phyloP scores from a whole-genome alignment of 106 monocot species.

The Dendrobium catenatum region DNA sequence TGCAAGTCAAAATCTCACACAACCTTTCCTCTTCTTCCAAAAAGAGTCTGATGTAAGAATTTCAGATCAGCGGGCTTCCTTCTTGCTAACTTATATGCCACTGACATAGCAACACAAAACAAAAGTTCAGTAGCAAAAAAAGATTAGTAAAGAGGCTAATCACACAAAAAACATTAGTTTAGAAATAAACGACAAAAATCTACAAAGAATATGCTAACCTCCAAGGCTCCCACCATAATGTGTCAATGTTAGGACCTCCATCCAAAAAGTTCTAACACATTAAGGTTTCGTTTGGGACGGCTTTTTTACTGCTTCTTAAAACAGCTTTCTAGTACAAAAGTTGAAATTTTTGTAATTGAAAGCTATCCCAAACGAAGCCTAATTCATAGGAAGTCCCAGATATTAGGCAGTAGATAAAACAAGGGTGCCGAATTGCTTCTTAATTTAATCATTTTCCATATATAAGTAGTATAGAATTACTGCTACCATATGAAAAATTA shows the following conservation, averaged over 20 bases:
- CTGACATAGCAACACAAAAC: slow-evolving; percentile 35
- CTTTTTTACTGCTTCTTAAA: too few species aligned
- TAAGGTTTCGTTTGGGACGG: too few species aligned
- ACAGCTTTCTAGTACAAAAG: too few species aligned
- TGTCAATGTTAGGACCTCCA: too few species aligned
- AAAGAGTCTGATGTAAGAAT: slow-evolving; percentile 72
- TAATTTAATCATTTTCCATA: neutral
- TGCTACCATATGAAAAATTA: neutral
- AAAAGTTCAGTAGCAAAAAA: neutral
- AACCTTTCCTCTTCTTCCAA: slow-evolving; percentile 96
- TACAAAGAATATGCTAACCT: neutral
- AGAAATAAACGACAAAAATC: neutral
- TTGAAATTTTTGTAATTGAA: too few species aligned
- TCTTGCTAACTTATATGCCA: slow-evolving; percentile 71
- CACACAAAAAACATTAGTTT: neutral
- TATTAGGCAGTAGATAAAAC: neutral
- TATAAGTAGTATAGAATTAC: neutral
- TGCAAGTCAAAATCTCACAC: neutral
- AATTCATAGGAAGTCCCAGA: neutral
- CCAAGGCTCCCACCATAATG: neutral
- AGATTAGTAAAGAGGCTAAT: neutral
- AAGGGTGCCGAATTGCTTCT: neutral
- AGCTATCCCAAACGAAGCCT: too few species aligned
- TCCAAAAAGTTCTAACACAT: neutral
- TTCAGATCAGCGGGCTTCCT: slow-evolving; percentile 84